Conservation (phyloP, 2,329 filamentous ascomycete species). For the Cercospora sp. region DNA sequence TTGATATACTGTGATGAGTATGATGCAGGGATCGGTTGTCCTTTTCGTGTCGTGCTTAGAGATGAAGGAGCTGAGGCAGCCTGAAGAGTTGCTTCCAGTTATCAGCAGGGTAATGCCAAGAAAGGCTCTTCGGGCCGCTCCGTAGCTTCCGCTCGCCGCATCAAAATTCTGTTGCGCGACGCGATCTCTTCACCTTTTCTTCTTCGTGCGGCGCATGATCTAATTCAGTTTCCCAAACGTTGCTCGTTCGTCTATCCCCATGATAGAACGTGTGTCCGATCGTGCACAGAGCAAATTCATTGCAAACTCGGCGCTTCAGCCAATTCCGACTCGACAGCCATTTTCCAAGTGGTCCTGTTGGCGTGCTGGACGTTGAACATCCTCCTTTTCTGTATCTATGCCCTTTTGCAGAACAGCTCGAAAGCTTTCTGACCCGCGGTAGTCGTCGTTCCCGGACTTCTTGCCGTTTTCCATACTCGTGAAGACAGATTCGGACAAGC, state of each 20-base stretch:
- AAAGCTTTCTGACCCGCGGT: slow-evolving; percentile 10
- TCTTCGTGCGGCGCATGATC: slow-evolving; percentile 40
- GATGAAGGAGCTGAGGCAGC: not conserved
- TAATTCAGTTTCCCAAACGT: slow-evolving; percentile 36
- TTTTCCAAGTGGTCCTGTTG: slow-evolving; percentile 37
- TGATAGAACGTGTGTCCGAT: slow-evolving; percentile 37
- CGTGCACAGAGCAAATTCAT: slow-evolving; percentile 38
- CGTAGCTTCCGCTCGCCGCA: not conserved
- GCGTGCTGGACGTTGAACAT: slow-evolving; percentile 40
- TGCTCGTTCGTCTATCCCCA: slow-evolving; percentile 27
- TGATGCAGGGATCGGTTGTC: not conserved
- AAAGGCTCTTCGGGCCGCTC: not conserved
- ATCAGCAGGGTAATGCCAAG: not conserved
- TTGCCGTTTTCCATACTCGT: not conserved
- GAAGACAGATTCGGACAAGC: not conserved
- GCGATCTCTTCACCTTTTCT: slow-evolving; percentile 21
- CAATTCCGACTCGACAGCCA: slow-evolving; percentile 37
- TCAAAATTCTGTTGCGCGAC: slow-evolving; percentile 11
- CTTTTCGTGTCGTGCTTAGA: not conserved
- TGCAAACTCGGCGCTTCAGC: slow-evolving; percentile 37
- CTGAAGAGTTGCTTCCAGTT: not conserved
- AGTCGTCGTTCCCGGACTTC: not conserved
- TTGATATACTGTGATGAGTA: not conserved
- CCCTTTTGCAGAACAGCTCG: not conserved
- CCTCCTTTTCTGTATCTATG: slow-evolving; percentile 11